These are phyloP conservation scores for Tephrocybe sp. DNA, from an alignment of 768 basidiomycete genomes.

Conservation along the genomic window DNA sequence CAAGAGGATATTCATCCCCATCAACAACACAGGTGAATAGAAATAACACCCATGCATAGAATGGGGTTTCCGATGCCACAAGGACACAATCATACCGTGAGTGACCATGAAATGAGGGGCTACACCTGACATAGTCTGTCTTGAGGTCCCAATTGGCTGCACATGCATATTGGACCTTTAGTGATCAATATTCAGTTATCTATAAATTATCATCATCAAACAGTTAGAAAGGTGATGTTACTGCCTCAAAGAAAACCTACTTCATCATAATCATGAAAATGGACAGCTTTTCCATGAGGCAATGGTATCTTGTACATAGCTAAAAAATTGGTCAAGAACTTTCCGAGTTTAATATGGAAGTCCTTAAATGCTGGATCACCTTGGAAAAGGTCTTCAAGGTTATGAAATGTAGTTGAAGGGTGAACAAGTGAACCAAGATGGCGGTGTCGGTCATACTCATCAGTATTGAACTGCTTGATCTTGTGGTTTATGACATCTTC, in stretches of 20 bases:
- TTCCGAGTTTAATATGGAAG: constrained; percentile 8
- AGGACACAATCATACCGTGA: constrained; percentile 25
- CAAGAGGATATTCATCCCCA: constrained; percentile 2
- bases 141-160: constrained; percentile 24
- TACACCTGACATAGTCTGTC: constrained; percentile 29
- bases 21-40: constrained; percentile 9
- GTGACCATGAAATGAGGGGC: constrained; percentile 24
- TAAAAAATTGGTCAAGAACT: constrained; percentile 3
- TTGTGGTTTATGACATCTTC: neutral
- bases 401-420: neutral
- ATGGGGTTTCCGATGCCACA: constrained; percentile 1
- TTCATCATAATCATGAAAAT: neutral
- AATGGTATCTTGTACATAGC: neutral
- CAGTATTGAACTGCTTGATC: neutral
- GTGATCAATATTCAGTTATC: constrained; percentile 22
- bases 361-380: constrained; percentile 1
- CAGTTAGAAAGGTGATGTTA: neutral
- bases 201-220: constrained; percentile 4
- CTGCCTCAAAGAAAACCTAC: neutral
- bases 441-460: constrained; percentile 5
- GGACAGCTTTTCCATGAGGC: constrained; percentile 1
- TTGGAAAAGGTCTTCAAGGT: neutral
- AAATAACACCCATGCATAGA: constrained; percentile 1
- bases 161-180: constrained; percentile 27
- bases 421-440: constrained; percentile 1